Evolutionary conservation across 208 protist genomes (phyloP), one percentile per base, ranked within the genome.

Genomic region (Leishmania martiniquensis): DNA sequence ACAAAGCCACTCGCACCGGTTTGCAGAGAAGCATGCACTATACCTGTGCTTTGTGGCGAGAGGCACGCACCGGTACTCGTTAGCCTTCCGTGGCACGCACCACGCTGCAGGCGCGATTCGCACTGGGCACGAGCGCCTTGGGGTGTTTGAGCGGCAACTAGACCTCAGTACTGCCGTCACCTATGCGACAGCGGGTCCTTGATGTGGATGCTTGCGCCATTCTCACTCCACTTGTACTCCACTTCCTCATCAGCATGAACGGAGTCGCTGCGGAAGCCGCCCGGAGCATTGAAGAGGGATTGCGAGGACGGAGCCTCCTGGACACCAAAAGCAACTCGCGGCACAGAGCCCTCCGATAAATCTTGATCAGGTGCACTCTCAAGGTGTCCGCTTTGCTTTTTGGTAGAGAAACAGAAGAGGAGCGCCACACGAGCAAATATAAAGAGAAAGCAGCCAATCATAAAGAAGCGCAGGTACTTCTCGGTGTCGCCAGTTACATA

Each of bases 401-500:
- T 59, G 20, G 34, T 34, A 1, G 72, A 67, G 2, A 57, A 29
- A 15, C 88, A 72, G 62, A 81, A 86, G 47, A 92, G 75, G 0
- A 93, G 66, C 15, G 84, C 87, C 60, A 92, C 76, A 32, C 89
- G 88, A 52, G 91, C n/a, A 29, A 85, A 75, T n/a, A 93, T 79
- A 79, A 93, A 95, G 5, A 85, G 55, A 55, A 90, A 86, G 54
- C 89, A 90, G 73, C 82, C 83, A 42, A 87, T 68, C 68, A 93
- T 87, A 65, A 87, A 88, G 25, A 93, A 22, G 42, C 87, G 82
- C 55, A 95, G 59, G 22, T 87, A 60, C 44, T 78, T 87, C 59
- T 91, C 82, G 2, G 89, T 93, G 32, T 91, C 80, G 6, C 85
- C 82, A 4, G 82, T 72, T 3, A 96, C 89, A 68, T 96, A 96